A percentile compares a stretch with the other conserved stretches of the same genome.
These are phyloP conservation scores for Claviceps capensis DNA, from an alignment of 2,329 filamentous ascomycete species.

Conservation along the genomic window DNA sequence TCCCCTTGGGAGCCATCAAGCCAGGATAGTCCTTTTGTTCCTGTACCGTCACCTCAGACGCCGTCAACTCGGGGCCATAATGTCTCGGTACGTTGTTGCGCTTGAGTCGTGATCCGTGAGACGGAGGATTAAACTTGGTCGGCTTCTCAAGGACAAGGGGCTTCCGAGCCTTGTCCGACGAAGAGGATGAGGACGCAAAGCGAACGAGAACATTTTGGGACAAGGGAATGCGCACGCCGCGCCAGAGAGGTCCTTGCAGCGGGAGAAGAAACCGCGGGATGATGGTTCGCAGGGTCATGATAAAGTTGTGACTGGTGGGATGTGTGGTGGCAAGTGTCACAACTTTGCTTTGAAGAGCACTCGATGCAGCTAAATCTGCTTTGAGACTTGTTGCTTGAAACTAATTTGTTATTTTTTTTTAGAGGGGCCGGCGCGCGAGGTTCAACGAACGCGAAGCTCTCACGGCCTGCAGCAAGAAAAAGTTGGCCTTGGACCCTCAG, in stretches of 20 bases:
- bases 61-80: conserved; percentile 61
- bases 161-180: conserved; percentile 25
- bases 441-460: neutral
- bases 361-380: neutral
- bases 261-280: conserved; percentile 60
- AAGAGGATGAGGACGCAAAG: conserved; percentile 17
- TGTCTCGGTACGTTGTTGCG: conserved; percentile 42
- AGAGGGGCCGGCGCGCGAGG: neutral
- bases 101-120: conserved; percentile 61
- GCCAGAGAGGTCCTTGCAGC: conserved; percentile 43
- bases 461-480: neutral
- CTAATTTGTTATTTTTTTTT: neutral
- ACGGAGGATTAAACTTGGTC: conserved; percentile 80
- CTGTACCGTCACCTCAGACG: conserved; percentile 53
- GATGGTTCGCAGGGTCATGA: conserved; percentile 32
- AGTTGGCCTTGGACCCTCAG: conserved; percentile 5
- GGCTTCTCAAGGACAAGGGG: conserved; percentile 70
- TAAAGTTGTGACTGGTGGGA: conserved; percentile 5
- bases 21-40: conserved; percentile 66
- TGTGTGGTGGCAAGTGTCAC: neutral
- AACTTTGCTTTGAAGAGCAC: neutral
- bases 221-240: conserved; percentile 22
- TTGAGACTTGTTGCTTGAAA: too few relatives aligned
- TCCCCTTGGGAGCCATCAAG: conserved; percentile 73
- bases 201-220: conserved; percentile 23